phyloP scores from a whole-genome alignment of 768 basidiomycete species.

The Dacryopinax spathularia region DNA sequence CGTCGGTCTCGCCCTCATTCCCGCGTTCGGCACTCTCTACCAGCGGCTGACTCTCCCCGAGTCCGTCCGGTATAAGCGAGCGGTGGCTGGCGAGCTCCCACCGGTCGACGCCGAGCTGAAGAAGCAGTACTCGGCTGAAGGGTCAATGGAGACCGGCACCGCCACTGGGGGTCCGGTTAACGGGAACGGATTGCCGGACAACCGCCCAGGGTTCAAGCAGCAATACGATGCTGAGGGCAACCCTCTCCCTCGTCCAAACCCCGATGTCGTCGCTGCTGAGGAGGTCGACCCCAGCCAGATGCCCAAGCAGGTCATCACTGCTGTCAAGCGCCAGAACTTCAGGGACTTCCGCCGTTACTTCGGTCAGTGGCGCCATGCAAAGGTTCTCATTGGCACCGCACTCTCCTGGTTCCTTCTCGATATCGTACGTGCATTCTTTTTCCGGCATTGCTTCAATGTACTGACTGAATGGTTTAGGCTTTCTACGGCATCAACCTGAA shows the following conservation, averaged over 20 bases:
- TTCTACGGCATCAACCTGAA: slow-evolving; percentile 55
- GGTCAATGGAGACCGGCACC: neutral
- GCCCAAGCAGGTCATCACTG: neutral
- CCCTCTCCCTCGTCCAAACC: neutral
- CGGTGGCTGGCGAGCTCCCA: slow-evolving; percentile 23
- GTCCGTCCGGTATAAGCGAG: slow-evolving; percentile 24
- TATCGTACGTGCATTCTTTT: slow-evolving; percentile 25
- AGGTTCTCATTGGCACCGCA: slow-evolving; percentile 52
- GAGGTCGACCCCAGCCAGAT: neutral
- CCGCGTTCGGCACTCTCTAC: slow-evolving; percentile 60
- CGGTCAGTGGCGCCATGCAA: slow-evolving; percentile 55
- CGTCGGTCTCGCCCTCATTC: slow-evolving; percentile 58
- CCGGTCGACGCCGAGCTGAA: slow-evolving; percentile 15
- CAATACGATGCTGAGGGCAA: neutral
- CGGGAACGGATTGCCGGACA: neutral
- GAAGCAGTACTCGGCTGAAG: slow-evolving; percentile 2
- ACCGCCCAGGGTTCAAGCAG: neutral
- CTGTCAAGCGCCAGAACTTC: neutral
- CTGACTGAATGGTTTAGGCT: slow-evolving; percentile 26
- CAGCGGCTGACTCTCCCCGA: slow-evolving; percentile 62
- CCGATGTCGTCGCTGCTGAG: neutral
- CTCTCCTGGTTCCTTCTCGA: slow-evolving; percentile 64
- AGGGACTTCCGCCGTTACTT: slow-evolving; percentile 54
- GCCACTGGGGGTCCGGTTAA: no score
- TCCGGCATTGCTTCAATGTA: neutral